Percentiles rank a stretch among this genome's conserved stretches.
phyloP scores from a whole-genome alignment of 106 monocot species.

The Dactylorhiza incarnata region DNA sequence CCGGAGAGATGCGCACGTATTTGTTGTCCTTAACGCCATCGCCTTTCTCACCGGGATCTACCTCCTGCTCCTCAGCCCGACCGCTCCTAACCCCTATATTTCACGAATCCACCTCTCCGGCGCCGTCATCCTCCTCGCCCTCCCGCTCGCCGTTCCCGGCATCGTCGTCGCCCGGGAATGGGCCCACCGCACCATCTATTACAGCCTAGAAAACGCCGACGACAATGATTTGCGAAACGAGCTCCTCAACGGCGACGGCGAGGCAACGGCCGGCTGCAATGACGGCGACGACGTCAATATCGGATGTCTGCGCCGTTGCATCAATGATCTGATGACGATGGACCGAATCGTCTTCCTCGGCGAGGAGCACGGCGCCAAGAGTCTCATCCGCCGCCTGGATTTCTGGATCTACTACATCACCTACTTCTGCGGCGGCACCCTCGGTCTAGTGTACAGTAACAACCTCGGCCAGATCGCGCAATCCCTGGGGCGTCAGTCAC shows the following conservation, averaged over 20 bases:
- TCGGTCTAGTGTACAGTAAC: conserved; percentile 86
- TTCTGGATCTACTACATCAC: conserved; percentile 74
- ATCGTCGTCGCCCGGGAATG: conserved; percentile 30
- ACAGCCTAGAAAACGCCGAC: neutral
- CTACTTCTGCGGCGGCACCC: conserved; percentile 82
- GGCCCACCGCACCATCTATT: conserved; percentile 27
- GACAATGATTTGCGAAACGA: conserved; percentile 18
- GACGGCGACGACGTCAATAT: neutral
- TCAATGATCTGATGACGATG: conserved; percentile 12
- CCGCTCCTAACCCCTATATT: conserved; percentile 16
- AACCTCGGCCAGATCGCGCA: conserved; percentile 80
- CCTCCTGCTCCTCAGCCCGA: conserved; percentile 53
- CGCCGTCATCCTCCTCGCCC: conserved; percentile 42
- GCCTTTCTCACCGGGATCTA: conserved; percentile 82
- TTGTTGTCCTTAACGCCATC: conserved; percentile 55
- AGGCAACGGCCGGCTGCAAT: neutral
- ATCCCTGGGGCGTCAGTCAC: conserved; percentile 39
- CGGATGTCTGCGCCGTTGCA: neutral
- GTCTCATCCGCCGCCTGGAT: conserved; percentile 38
- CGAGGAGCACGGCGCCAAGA: conserved; percentile 56
- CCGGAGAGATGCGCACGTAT: conserved; percentile 26
- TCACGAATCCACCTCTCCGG: conserved; percentile 40
- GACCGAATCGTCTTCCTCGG: conserved; percentile 31
- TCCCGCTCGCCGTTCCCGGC: conserved; percentile 59
- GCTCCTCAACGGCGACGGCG: conserved; percentile 11